These are phyloP conservation scores for Rhodosorus marinus DNA, from an alignment of 23 red algal genomes.

Conservation along the genomic window DNA sequence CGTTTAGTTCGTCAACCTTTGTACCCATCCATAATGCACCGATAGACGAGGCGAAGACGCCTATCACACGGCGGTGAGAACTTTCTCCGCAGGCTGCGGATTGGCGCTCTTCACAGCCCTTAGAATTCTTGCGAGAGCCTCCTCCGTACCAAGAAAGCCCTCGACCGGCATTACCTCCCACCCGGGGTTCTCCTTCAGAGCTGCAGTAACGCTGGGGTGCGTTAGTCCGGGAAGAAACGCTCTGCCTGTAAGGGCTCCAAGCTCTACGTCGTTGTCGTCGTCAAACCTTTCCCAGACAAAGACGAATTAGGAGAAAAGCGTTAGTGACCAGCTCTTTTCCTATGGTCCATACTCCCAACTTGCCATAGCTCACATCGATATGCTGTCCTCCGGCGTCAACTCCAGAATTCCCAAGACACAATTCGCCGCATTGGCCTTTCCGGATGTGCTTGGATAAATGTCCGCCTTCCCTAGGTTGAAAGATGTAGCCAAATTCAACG, in stretches of 20 bases:
- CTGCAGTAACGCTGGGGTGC: slow-evolving; percentile 21
- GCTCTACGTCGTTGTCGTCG: slow-evolving; percentile 85
- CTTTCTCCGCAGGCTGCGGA: too few relatives aligned
- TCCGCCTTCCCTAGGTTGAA: slow-evolving; percentile 89
- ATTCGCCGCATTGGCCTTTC: slow-evolving; percentile 62
- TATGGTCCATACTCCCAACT: not conserved
- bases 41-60: too few relatives aligned
- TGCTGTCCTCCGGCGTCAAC: slow-evolving; percentile 4
- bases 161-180: slow-evolving; percentile 23
- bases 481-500: slow-evolving; percentile 10
- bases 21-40: too few relatives aligned
- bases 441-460: slow-evolving; percentile 43
- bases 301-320: not conserved
- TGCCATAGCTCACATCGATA: too few relatives aligned
- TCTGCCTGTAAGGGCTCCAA: slow-evolving; percentile 20
- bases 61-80: too few relatives aligned
- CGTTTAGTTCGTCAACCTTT: too few relatives aligned
- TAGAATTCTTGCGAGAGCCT: slow-evolving; percentile 26
- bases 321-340: not conserved
- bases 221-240: slow-evolving; percentile 58
- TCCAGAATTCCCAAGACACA: slow-evolving; percentile 12
- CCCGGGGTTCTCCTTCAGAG: slow-evolving; percentile 17
- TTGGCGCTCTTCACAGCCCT: too few relatives aligned
- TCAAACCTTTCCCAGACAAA: too few relatives aligned
- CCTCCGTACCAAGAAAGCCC: slow-evolving; percentile 53